Percentiles rank a stretch among this genome's conserved stretches.
Conservation (phyloP, 768 basidiomycete species). For the Serendipita sp. region DNA sequence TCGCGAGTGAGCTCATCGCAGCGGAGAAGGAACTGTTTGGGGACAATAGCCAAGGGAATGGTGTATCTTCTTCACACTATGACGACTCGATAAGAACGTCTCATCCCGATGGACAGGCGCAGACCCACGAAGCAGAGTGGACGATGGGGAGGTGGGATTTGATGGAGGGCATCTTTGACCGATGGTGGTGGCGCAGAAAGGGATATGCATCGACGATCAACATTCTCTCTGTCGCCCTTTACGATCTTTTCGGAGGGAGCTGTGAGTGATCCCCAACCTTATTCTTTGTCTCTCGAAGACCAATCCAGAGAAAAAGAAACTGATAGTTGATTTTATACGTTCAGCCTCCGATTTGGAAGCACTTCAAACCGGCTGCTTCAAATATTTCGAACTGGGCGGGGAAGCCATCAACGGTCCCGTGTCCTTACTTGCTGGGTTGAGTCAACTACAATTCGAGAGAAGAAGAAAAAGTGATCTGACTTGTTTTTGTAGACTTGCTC, state of each 20-base stretch:
- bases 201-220: conserved; percentile 75
- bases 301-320: too few relatives aligned
- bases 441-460: too few relatives aligned
- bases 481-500: conserved; percentile 40
- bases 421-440: conserved; percentile 80
- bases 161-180: conserved; percentile 32
- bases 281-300: not conserved
- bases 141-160: conserved; percentile 21
- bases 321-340: conserved; percentile 10
- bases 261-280: conserved; percentile 34
- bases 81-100: not conserved
- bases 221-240: conserved; percentile 81
- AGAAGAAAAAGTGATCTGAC: conserved; percentile 16
- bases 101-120: conserved; percentile 20
- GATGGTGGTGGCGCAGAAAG: conserved; percentile 83
- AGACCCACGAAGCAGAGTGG: conserved; percentile 14
- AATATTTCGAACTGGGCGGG: conserved; percentile 91
- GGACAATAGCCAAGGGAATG: too few relatives aligned
- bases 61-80: too few relatives aligned
- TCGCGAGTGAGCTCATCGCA: conserved; percentile 41
- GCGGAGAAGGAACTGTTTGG: conserved; percentile 23
- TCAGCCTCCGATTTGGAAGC: conserved; percentile 46
- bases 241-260: conserved; percentile 88
- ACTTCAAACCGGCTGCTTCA: conserved; percentile 79
- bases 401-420: conserved; percentile 81